Percentiles rank a stretch among this genome's conserved stretches.
These are phyloP conservation scores for Zygnema circumcarinatum DNA, from an alignment of 139 green algal species.

Conservation along the genomic window DNA sequence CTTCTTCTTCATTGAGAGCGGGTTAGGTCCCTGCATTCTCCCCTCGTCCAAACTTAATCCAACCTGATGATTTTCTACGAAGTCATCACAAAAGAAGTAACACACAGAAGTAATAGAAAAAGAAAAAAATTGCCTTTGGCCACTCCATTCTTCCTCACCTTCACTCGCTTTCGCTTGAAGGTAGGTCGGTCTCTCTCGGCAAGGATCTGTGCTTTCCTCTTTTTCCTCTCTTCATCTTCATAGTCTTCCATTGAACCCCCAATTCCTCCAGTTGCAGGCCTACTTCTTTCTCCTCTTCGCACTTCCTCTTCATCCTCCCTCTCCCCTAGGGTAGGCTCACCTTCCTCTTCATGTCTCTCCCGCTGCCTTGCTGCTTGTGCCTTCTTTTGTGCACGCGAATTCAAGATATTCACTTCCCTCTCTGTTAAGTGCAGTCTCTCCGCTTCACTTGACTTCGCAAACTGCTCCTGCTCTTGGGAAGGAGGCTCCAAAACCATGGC, in stretches of 20 bases:
- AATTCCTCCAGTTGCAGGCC: background rate
- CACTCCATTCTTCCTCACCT: background rate
- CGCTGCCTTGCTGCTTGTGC: conserved; percentile 1
- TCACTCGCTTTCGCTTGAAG: conserved; percentile 13
- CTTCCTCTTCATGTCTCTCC: conserved; percentile 8
- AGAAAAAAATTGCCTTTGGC: background rate
- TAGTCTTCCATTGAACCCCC: background rate
- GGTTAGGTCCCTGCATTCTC: conserved; percentile 25
- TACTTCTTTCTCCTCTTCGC: background rate
- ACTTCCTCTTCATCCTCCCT: background rate
- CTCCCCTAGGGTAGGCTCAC: background rate
- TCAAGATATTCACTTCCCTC: conserved; percentile 13
- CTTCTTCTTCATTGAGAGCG: conserved; percentile 43
- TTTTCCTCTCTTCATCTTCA: conserved; percentile 16
- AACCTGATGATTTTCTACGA: background rate
- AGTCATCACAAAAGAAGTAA: background rate
- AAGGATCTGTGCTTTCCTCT: conserved; percentile 11
- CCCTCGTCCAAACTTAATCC: background rate
- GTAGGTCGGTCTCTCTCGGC: conserved; percentile 14
- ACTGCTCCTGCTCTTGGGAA: conserved; percentile 47
- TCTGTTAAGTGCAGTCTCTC: conserved; percentile 29
- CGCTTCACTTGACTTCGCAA: conserved; percentile 14
- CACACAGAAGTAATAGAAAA: background rate
- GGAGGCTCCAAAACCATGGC: conserved; percentile 49
- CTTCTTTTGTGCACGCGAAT: background rate